A percentile compares a stretch with the other conserved stretches of the same genome.
Conservation (phyloP, 108 stramenopile species). For the Skeletonema marinoi region DNA sequence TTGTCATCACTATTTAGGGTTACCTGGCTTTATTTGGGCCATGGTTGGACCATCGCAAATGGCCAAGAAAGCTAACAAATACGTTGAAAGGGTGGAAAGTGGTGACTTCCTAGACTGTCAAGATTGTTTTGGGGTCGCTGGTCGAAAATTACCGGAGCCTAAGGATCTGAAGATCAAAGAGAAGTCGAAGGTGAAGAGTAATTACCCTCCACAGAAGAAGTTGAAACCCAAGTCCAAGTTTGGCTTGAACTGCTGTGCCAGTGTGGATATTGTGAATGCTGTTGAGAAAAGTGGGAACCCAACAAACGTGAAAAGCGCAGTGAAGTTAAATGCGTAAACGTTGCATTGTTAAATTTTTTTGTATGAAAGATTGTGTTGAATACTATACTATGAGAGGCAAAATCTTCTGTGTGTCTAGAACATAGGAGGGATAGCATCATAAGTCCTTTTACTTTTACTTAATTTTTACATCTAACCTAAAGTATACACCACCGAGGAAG, state of each 20-base stretch:
- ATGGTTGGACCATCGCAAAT: background rate
- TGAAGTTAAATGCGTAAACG: too few species aligned
- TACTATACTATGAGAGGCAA: too few species aligned
- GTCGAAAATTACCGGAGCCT: background rate
- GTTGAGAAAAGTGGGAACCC: too few species aligned
- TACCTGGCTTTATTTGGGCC: background rate
- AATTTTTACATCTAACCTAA: too few species aligned
- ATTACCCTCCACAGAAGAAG: conserved; percentile 5
- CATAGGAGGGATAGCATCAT: too few species aligned
- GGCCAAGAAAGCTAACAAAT: conserved; percentile 8
- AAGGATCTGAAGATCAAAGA: conserved; percentile 9
- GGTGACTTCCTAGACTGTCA: conserved; percentile 4
- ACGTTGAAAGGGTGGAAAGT: conserved; percentile 5
- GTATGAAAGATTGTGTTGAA: too few species aligned
- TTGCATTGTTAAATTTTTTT: too few species aligned
- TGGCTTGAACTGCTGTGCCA: background rate
- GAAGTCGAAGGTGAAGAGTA: conserved; percentile 8
- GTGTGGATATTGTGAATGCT: background rate
- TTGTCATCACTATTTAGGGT: background rate
- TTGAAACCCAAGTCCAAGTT: background rate
- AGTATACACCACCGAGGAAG: too few species aligned
- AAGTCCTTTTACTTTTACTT: too few species aligned
- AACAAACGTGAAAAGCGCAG: too few species aligned
- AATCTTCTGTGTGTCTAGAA: too few species aligned
- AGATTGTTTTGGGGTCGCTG: conserved; percentile 6